These are phyloP conservation scores for Colletotrichum spaethianum DNA, from an alignment of 2,329 filamentous ascomycete species.

Conservation along the genomic window DNA sequence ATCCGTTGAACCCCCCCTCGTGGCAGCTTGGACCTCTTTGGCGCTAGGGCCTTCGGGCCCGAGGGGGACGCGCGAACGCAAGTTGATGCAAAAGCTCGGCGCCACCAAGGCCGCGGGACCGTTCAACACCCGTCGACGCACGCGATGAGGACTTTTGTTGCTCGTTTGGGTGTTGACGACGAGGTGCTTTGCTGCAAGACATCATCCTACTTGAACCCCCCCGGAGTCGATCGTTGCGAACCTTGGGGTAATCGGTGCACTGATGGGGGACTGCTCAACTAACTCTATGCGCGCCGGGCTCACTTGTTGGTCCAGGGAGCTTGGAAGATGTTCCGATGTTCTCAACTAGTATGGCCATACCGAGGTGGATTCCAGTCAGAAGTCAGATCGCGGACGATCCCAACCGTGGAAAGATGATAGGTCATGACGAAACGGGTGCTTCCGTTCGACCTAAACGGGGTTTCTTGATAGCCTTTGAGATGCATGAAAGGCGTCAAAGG, in stretches of 20 bases:
- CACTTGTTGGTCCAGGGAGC: not conserved
- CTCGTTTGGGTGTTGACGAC: not conserved
- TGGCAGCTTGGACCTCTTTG: conserved; percentile 11
- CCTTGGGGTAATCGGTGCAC: conserved; percentile 19
- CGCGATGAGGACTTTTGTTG: not conserved
- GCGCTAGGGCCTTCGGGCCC: conserved; percentile 8
- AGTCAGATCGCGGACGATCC: not conserved
- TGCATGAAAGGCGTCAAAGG: not conserved
- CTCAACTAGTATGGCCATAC: not conserved
- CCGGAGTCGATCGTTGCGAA: conserved; percentile 23
- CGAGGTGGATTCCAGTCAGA: not conserved
- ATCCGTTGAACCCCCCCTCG: conserved; percentile 1
- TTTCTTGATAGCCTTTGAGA: not conserved
- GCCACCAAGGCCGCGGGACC: conserved; percentile 27
- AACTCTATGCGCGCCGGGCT: not conserved
- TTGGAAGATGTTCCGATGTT: not conserved
- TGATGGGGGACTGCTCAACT: conserved; percentile 7
- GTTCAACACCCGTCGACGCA: conserved; percentile 31
- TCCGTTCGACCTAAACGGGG: not conserved
- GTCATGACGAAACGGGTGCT: not conserved
- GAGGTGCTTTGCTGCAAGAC: conserved; percentile 2
- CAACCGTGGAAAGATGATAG: not conserved
- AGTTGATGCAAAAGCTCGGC: conserved; percentile 27
- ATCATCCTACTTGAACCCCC: conserved; percentile 8
- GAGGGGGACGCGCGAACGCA: not conserved